Evolutionary conservation across 2,329 filamentous ascomycete species (phyloP), one percentile per base, ranked within the genome.

Genomic region (Aspergillus tanneri): DNA sequence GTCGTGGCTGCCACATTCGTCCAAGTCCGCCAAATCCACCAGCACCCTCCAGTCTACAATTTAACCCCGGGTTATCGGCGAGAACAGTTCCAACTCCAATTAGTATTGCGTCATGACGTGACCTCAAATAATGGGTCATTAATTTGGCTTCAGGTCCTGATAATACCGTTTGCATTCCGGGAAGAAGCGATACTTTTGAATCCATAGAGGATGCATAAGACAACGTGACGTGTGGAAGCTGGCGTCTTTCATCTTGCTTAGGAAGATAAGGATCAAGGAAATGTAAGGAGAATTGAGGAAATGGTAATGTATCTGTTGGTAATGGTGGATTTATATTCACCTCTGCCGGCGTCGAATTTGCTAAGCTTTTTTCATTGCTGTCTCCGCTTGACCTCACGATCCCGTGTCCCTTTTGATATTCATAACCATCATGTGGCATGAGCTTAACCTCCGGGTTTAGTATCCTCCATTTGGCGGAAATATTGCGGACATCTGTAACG

Each of bases 191-290:
- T 42, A 95, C 78, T 45, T 84, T 82, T 32, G 87, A 86, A 72
- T 97, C 92, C 57, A 99, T 85, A 3, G 91, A 96, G 5, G 86
- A 87, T 18, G 93, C 92, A 69, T 91, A 97, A 10, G 92, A 96
- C 32, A 96, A 77, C 2, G 91, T 96, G 41, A 90, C 79, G 64
- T 78, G 77, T 5, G 78, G 79, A 19, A 76, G 64, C 30, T 62
- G 57, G 30, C 66, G 62, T 34, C 52, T 62, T 34, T 65, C 63
- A 25, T 61, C 57, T 24, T 58, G 50, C 10, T 55, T 56, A n/a
- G 77, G 77, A 14, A 83, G 67, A 63, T 82, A 83, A 10, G 75
- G 70, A 25, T 73, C 67, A 34, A 83, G 67, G 42, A 77, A 78
- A 4, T 68, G 61, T 35, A 75, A 63, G 4, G 74, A 61, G 34